phyloP scores from a whole-genome alignment of 805 yeast genomes.

The Schizosaccharomyces pombe region DNA sequence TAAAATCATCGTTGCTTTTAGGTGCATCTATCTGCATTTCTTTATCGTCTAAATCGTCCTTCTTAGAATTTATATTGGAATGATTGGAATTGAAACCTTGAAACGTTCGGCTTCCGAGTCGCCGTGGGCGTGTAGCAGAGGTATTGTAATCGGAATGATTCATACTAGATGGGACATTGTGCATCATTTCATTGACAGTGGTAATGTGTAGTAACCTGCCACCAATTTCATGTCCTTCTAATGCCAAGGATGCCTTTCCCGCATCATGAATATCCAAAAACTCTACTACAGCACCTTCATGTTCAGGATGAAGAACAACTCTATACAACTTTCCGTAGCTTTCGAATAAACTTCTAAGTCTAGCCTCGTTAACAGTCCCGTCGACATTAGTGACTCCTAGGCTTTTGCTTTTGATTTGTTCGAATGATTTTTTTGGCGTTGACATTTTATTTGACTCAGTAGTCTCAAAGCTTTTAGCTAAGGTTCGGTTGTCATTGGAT shows the following conservation, averaged over 20 bases:
- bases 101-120: background rate
- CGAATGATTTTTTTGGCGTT: background rate
- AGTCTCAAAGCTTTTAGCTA: background rate
- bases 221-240: slow-evolving; percentile 16
- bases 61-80: background rate
- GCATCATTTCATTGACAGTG: slow-evolving; percentile 3
- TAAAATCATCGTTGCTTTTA: background rate
- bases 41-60: background rate
- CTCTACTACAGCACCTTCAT: slow-evolving; percentile 28
- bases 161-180: background rate
- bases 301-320: slow-evolving; percentile 25
- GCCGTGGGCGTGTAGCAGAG: background rate
- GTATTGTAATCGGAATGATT: background rate
- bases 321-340: slow-evolving; percentile 20
- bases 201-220: background rate
- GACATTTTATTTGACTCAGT: background rate
- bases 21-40: background rate
- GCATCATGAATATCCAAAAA: slow-evolving; percentile 22
- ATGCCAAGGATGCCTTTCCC: slow-evolving; percentile 26
- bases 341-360: slow-evolving; percentile 16
- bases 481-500: background rate
- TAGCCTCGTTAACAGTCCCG: slow-evolving; percentile 20
- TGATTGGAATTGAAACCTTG: background rate
- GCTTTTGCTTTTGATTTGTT: background rate
- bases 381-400: slow-evolving; percentile 15